phyloP scores from a whole-genome alignment of 225 moss, liverwort and hornwort genomes.

The Bryum argenteum region DNA sequence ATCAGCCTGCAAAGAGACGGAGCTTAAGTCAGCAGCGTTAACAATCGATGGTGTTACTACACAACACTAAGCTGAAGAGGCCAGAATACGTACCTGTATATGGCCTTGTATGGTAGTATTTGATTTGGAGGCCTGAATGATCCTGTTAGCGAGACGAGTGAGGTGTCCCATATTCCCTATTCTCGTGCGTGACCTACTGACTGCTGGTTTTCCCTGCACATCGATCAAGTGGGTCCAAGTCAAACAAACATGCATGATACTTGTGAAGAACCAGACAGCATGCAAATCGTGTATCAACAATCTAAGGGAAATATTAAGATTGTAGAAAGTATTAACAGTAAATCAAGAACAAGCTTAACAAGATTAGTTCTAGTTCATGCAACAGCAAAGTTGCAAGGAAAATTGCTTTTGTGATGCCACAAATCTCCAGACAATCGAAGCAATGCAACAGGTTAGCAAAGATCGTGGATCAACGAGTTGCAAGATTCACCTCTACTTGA shows the following conservation, averaged over 20 bases:
- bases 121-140: slow-evolving; percentile 62
- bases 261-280: slow-evolving; percentile 3
- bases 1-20: slow-evolving; percentile 54
- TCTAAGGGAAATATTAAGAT: neutral
- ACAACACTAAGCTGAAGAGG: neutral
- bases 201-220: slow-evolving; percentile 73
- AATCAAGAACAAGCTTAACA: neutral
- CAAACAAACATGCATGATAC: neutral
- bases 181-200: slow-evolving; percentile 68
- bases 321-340: neutral
- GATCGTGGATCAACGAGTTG: neutral
- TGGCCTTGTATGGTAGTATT: slow-evolving; percentile 66
- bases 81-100: slow-evolving; percentile 62
- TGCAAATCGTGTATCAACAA: neutral
- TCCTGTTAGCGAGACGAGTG: slow-evolving; percentile 83
- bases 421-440: neutral
- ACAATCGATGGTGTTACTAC: neutral
- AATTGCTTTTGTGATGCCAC: slow-evolving; percentile 1
- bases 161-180: slow-evolving; percentile 98
- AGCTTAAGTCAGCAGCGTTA: slow-evolving; percentile 15
- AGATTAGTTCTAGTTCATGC: slow-evolving; percentile 10
- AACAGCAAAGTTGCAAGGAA: neutral
- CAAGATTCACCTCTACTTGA: slow-evolving; percentile 58
- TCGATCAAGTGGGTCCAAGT: slow-evolving; percentile 5
- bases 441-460: neutral